phyloP scores from a whole-genome alignment of 768 basidiomycete species.

The Saitozyma podzolica region DNA sequence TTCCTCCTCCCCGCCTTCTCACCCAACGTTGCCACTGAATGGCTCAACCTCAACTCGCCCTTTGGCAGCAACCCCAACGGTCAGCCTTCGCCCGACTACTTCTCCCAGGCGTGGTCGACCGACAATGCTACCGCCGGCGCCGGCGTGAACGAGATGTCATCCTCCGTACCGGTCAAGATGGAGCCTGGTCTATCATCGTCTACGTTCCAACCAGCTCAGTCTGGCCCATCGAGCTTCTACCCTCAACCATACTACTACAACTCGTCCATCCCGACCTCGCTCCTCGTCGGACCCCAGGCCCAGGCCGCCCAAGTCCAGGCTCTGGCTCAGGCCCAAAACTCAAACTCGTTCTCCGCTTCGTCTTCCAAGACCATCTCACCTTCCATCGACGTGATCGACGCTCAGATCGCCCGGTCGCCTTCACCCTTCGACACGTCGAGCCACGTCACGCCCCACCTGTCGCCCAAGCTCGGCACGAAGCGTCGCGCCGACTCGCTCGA shows the following conservation, averaged over 20 bases:
- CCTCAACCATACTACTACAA: slow-evolving; percentile 10
- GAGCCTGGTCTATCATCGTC: background rate
- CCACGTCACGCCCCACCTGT: slow-evolving; percentile 4
- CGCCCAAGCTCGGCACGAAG: slow-evolving; percentile 12
- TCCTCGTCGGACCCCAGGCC: background rate
- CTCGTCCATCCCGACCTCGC: slow-evolving; percentile 10
- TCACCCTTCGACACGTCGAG: slow-evolving; percentile 18
- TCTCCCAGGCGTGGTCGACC: background rate
- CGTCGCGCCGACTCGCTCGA: slow-evolving; percentile 11
- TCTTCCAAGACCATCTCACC: slow-evolving; percentile 12
- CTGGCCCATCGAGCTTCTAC: slow-evolving; percentile 24
- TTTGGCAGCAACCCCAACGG: slow-evolving; percentile 16
- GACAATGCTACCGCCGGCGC: background rate
- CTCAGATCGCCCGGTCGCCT: slow-evolving; percentile 17
- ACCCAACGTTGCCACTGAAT: slow-evolving; percentile 21
- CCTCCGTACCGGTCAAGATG: background rate
- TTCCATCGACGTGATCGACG: slow-evolving; percentile 24
- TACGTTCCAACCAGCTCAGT: background rate
- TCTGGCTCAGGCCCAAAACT: too few relatives aligned
- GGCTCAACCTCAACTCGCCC: slow-evolving; percentile 20
- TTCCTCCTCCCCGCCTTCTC: slow-evolving; percentile 38
- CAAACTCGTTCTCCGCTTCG: slow-evolving; percentile 13
- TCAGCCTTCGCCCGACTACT: background rate
- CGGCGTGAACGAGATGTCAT: background rate
- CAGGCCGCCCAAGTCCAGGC: background rate